Evolutionary conservation across 73 alveolate genomes (phyloP).

Genomic region (Paramecium sexaurelia): DNA sequence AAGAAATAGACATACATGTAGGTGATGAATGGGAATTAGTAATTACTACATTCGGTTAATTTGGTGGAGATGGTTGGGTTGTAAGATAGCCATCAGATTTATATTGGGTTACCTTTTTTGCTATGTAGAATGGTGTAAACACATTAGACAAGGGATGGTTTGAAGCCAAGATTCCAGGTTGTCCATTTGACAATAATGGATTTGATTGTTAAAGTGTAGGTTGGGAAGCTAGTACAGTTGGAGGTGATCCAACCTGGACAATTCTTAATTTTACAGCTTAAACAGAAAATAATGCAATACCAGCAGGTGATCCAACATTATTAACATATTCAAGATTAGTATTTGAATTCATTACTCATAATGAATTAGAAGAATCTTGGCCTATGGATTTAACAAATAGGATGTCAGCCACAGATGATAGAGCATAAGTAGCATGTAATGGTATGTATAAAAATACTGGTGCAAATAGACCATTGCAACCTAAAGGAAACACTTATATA

Average conservation of each 20-base stretch:
- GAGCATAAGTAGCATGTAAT: slow-evolving; percentile 57
- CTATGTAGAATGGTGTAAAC: slow-evolving; percentile 14
- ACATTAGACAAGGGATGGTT: slow-evolving; percentile 59
- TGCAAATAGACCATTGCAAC: slow-evolving; percentile 55
- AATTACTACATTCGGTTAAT: slow-evolving; percentile 20
- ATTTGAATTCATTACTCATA: slow-evolving; percentile 56
- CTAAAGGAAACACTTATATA: background rate
- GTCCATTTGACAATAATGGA: slow-evolving; percentile 56
- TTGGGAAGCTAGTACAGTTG: slow-evolving; percentile 36
- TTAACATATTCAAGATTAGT: slow-evolving; percentile 27
- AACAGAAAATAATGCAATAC: slow-evolving; percentile 39
- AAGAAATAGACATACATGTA: slow-evolving; percentile 30
- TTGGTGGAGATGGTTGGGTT: slow-evolving; percentile 19
- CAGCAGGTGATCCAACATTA: slow-evolving; percentile 24
- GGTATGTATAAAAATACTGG: slow-evolving; percentile 34
- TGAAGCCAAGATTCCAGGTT: slow-evolving; percentile 65
- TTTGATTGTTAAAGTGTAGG: slow-evolving; percentile 41
- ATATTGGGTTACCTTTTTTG: slow-evolving; percentile 43
- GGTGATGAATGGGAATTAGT: slow-evolving; percentile 49
- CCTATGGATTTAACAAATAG: slow-evolving; percentile 54
- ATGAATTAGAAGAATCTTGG: slow-evolving; percentile 52
- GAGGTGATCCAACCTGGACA: slow-evolving; percentile 57
- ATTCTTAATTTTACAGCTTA: slow-evolving; percentile 38
- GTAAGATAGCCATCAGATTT: slow-evolving; percentile 59
- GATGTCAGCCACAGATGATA: background rate